Evolutionary conservation across 768 basidiomycete species (phyloP), one percentile per base, ranked within the genome.

Genomic region (Psilocybe cyanescens): DNA sequence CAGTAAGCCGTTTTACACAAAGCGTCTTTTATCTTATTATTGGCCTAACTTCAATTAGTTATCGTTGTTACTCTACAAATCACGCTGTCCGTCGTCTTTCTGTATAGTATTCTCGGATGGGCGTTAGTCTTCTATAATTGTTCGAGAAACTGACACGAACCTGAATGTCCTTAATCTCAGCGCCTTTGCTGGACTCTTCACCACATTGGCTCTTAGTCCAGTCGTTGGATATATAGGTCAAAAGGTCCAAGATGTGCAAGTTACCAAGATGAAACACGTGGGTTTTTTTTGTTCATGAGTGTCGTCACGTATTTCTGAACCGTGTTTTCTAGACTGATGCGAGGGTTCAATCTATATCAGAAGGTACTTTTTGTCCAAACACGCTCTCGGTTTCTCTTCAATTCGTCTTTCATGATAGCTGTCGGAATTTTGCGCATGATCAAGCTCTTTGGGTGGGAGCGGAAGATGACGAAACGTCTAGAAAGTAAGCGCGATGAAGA

Each of bases 381-480:
- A 8, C 17, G 2, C 48, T 31, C 16, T 41, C 9, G 16, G 45
- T 30, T 29, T 35, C 50, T 52, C 52, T 54, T 49, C 53, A 30
- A 7, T 37, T 77, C 24, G 24, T 24, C 24, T 74, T 29, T 76
- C 73, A 11, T 35, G 50, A 47, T 58, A 84, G 84, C 77, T 2
- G 77, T 87, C 69, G 80, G 79, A 60, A 79, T 85, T 30, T 68
- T 89, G 8, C 83, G 88, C 11, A 89, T 90, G 84, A 77, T 90
- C 67, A 91, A 91, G 72, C 75, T 91, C 51, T 90, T 92, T 66
- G 90, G 81, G 6, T 83, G 90, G 82, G 81, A 87, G 78, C 81
- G 82, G 55, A 80, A 83, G 50, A 83, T 89, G 71, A 76, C 81
- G 28, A 71, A 80, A 8, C 78, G 78, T 51, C 75, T 92, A 35